Base-by-base conservation (phyloP, 176 grass and related monocot species). In the Oropetium thomaeum region DNA sequence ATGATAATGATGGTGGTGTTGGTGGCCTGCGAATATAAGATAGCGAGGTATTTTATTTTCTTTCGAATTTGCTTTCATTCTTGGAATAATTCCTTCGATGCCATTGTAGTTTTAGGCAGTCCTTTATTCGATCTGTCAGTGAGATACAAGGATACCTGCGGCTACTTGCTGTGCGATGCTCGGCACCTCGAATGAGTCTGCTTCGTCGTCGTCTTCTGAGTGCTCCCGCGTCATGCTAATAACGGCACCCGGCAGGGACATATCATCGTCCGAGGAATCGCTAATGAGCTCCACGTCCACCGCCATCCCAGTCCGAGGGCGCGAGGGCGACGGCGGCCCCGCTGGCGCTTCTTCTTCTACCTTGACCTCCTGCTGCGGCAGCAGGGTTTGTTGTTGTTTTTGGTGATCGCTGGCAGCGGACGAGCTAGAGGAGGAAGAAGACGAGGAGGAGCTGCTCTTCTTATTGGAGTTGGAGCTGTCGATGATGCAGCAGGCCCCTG, bases 221-320 rank as follows among this genome's bases (percentile, higher is more conserved):
- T 19, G 67, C 5, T 45, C 39, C 15, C 1, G 39, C 5, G 13
- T 26, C 23, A 49, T 26, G 6, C 14, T 33, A 9, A 13, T 10
- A 15, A 3, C 52, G 27, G 13, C 35, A 8, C 23, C 74, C 22
- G 58, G 77, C 69, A 82, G 55, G 0, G 49, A 55, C 30, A 82
- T 73, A 58, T 81, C 82, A 14, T 85, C 82, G 8, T 88, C 78
- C 0, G 78, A 85, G 63, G 81, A 92, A 60, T 85, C 80, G 22
- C 70, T 82, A 29, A 83, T 82, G 63, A 77, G 76, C 81, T 81
- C 83, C 15, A 77, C 62, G 12, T 86, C 84, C 78, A 86, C 78
- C 5, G 16, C n/a, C 60, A 27, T 62, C 73, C 30, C 30, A 19
- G 0, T 33, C 49, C 51, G n/a, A 6, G 30, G 2, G 44, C 28